These are phyloP conservation scores for Globisporangium nodosum DNA, from an alignment of 352 stramenopile genomes.

Conservation along the genomic window DNA sequence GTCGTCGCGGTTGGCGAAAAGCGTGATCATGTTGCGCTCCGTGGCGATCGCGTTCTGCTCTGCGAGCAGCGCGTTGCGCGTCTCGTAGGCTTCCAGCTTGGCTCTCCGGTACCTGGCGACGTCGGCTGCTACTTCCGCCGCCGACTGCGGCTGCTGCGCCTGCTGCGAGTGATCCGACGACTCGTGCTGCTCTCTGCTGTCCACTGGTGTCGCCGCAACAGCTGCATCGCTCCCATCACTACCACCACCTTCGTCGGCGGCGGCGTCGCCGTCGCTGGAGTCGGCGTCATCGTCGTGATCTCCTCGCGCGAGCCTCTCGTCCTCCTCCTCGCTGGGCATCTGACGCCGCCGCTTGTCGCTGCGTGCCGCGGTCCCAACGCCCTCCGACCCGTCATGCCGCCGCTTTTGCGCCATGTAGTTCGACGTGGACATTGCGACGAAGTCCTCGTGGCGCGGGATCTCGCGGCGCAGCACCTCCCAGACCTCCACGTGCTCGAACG, in stretches of 20 bases:
- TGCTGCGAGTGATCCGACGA: too few relatives aligned
- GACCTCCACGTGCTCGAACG: conserved; percentile 10
- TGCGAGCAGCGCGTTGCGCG: conserved; percentile 11
- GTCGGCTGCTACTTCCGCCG: neutral
- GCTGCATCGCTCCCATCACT: neutral
- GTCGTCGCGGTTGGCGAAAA: conserved; percentile 11
- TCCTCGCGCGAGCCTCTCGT: neutral
- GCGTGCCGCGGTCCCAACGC: neutral
- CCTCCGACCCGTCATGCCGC: neutral
- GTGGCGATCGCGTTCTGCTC: conserved; percentile 15
- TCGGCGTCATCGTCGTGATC: neutral
- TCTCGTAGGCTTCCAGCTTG: conserved; percentile 9
- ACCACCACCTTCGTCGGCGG: neutral
- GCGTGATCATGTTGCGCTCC: conserved; percentile 11
- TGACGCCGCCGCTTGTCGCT: too few relatives aligned
- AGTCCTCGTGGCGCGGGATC: conserved; percentile 11
- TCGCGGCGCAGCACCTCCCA: conserved; percentile 11
- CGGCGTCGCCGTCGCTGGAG: neutral
- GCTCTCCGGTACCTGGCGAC: conserved; percentile 7
- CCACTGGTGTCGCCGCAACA: neutral
- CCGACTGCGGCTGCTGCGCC: neutral
- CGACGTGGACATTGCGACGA: conserved; percentile 4
- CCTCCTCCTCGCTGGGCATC: neutral
- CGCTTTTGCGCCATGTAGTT: conserved; percentile 9
- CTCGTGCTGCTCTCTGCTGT: neutral